A percentile compares a stretch with the other conserved stretches of the same genome.
phyloP scores from a whole-genome alignment of 106 monocot genomes.

The Triglochin maritima region DNA sequence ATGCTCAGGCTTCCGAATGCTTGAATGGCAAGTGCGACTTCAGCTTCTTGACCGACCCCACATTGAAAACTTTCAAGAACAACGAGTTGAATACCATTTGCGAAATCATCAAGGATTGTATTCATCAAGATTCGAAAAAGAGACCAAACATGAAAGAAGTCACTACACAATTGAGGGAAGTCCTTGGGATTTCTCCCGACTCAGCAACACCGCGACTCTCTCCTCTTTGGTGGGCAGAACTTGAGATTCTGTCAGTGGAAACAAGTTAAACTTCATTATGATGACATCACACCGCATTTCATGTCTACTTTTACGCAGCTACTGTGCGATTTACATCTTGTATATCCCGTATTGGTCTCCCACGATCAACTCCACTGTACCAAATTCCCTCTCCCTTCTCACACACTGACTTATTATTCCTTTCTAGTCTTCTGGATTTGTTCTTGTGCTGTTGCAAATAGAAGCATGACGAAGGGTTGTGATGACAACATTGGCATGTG shows the following conservation, averaged over 20 bases:
- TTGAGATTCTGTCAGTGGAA: slow-evolving; percentile 75
- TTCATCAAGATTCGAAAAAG: slow-evolving; percentile 26
- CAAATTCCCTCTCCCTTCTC: too few species aligned
- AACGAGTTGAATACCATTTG: slow-evolving; percentile 47
- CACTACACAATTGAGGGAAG: slow-evolving; percentile 25
- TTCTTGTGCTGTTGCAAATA: too few species aligned
- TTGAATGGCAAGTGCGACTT: slow-evolving; percentile 32
- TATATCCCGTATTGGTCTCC: too few species aligned
- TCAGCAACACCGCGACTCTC: slow-evolving; percentile 63
- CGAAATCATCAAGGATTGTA: slow-evolving; percentile 57
- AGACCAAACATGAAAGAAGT: slow-evolving; percentile 51
- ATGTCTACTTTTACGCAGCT: background rate
- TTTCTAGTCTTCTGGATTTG: too few species aligned
- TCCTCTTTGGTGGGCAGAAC: slow-evolving; percentile 98
- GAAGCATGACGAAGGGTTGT: too few species aligned
- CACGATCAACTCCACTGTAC: too few species aligned
- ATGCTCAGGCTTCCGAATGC: slow-evolving; percentile 46
- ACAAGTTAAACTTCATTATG: slow-evolving; percentile 20
- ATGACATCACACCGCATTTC: background rate
- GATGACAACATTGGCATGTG: too few species aligned
- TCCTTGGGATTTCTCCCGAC: slow-evolving; percentile 52
- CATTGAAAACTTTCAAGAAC: slow-evolving; percentile 36
- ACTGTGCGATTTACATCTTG: too few species aligned
- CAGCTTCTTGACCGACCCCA: slow-evolving; percentile 46
- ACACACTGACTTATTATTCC: too few species aligned